Conservation (phyloP, 2,329 filamentous ascomycete species). For the Aspergillus flavus region DNA sequence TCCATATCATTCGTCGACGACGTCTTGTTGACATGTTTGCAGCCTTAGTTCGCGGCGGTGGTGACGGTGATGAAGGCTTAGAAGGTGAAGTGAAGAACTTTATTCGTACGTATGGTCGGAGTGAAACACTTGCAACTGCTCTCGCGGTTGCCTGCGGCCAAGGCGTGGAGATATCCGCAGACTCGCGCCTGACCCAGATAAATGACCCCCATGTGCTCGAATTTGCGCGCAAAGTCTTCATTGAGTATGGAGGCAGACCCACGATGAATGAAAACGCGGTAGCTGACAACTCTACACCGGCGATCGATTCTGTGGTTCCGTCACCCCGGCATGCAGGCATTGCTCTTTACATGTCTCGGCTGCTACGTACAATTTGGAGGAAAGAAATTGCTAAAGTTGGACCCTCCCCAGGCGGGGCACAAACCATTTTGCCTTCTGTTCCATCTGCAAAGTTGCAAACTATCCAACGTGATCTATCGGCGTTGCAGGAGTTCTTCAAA, state of each 20-base stretch:
- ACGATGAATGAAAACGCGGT: constrained; percentile 77
- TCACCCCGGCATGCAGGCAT: constrained; percentile 89
- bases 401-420: constrained; percentile 59
- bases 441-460: constrained; percentile 67
- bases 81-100: constrained; percentile 83
- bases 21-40: constrained; percentile 92
- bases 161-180: constrained; percentile 75
- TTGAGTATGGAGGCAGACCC: constrained; percentile 88
- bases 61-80: constrained; percentile 71
- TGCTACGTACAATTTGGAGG: constrained; percentile 90
- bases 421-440: constrained; percentile 69
- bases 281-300: constrained; percentile 61
- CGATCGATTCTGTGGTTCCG: constrained; percentile 79
- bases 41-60: constrained; percentile 71
- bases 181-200: constrained; percentile 68
- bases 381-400: constrained; percentile 67
- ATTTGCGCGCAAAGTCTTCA: constrained; percentile 81
- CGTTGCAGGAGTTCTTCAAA: constrained; percentile 78
- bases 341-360: constrained; percentile 80
- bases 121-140: constrained; percentile 86
- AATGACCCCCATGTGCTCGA: constrained; percentile 86
- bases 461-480: constrained; percentile 79
- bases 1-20: constrained; percentile 81
- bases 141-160: constrained; percentile 94
- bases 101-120: constrained; percentile 80